Percentiles rank a stretch among this genome's conserved stretches.
Conservation (phyloP, 2,329 filamentous ascomycete genomes). For the Pezicula rhizophila region DNA sequence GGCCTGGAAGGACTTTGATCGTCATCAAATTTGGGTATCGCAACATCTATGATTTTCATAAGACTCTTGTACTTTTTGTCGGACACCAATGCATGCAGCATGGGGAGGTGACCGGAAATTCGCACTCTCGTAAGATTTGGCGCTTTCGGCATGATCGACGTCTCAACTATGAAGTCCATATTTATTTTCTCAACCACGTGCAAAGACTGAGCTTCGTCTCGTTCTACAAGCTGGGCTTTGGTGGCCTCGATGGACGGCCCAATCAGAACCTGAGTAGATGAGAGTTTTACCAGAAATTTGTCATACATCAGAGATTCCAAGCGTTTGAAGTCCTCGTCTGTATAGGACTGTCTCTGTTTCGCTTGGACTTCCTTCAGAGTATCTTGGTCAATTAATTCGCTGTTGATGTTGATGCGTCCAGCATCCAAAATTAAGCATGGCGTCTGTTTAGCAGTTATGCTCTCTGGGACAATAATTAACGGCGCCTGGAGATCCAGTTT, state of each 20-base stretch:
- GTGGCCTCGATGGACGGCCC: conserved; percentile 89
- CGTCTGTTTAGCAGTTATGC: conserved; percentile 72
- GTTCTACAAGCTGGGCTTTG: conserved; percentile 68
- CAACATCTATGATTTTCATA: conserved; percentile 94
- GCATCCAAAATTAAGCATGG: conserved; percentile 93
- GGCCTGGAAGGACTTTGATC: conserved; percentile 29
- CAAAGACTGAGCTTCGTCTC: conserved; percentile 62
- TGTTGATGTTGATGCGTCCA: conserved; percentile 90
- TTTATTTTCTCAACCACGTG: conserved; percentile 97
- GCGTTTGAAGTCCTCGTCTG: conserved; percentile 78
- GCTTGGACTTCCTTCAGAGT: conserved; percentile 84
- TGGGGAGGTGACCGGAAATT: conserved; percentile 84
- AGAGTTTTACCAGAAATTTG: conserved; percentile 86
- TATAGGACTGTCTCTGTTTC: conserved; percentile 83
- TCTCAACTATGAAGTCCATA: conserved; percentile 92
- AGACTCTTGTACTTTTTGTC: conserved; percentile 95
- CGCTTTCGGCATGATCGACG: conserved; percentile 93
- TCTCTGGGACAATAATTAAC: conserved; percentile 92
- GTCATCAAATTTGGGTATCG: conserved; percentile 75
- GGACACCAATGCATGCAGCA: conserved; percentile 85
- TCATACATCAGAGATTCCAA: conserved; percentile 96
- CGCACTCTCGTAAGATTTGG: conserved; percentile 88
- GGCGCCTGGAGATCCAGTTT: conserved; percentile 93
- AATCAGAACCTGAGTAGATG: conserved; percentile 92
- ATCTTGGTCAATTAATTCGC: conserved; percentile 86